A percentile compares a stretch with the other conserved stretches of the same genome.
phyloP scores from a whole-genome alignment of 441 rosid species.

The Pelargonium citronellum region DNA sequence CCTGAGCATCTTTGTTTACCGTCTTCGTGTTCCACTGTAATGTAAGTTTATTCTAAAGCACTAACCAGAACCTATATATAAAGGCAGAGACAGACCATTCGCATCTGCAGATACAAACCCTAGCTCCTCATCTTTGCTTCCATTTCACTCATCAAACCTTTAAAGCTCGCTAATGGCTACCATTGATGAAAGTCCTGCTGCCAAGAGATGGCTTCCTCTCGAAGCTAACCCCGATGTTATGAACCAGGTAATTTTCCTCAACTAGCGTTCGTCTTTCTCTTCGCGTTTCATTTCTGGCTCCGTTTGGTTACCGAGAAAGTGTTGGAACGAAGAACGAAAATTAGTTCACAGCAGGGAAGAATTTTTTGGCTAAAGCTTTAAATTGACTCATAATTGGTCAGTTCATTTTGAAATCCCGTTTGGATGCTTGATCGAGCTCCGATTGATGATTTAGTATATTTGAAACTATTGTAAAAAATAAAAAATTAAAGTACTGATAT shows the following conservation, averaged over 20 bases:
- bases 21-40: neutral
- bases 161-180: conserved; percentile 38
- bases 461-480: too few species aligned
- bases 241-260: conserved; percentile 60
- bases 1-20: neutral
- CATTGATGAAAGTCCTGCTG: conserved; percentile 33
- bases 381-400: neutral
- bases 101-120: neutral
- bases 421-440: too few species aligned
- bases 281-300: neutral
- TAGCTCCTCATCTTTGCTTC: neutral
- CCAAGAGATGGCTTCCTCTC: conserved; percentile 92
- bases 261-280: too few species aligned
- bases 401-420: neutral
- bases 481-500: neutral
- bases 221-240: conserved; percentile 54
- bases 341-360: neutral
- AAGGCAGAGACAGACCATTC: neutral
- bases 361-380: neutral
- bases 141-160: neutral
- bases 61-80: conserved; percentile 23
- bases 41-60: neutral
- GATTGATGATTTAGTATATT: neutral
- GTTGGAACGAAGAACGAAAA: neutral
- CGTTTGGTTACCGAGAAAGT: too few species aligned